phyloP scores from a whole-genome alignment of 2,329 filamentous ascomycete species.

The Pseudocercospora musae region DNA sequence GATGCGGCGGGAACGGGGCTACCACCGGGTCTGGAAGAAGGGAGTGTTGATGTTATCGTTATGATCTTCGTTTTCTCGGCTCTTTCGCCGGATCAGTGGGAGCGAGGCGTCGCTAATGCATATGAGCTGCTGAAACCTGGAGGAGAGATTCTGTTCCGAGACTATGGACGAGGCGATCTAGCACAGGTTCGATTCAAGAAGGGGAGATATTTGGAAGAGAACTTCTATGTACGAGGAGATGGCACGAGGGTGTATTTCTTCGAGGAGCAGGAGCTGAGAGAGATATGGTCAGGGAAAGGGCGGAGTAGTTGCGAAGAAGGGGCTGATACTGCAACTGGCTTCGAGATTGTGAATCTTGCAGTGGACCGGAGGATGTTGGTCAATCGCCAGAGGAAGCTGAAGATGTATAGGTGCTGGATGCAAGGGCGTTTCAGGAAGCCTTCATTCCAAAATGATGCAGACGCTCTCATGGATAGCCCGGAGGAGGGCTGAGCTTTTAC shows the following conservation, averaged over 20 bases:
- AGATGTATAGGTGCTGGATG: constrained; percentile 99
- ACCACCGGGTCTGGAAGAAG: constrained; percentile 72
- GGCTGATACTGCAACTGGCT: constrained; percentile 20
- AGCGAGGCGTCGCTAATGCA: constrained; percentile 75
- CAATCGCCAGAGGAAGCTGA: constrained; percentile 83
- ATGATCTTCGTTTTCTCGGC: constrained; percentile 98
- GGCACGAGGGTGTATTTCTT: constrained; percentile 98
- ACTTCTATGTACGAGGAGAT: constrained; percentile 94
- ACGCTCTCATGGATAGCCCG: too few species aligned
- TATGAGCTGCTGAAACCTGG: constrained; percentile 82
- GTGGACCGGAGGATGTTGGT: constrained; percentile 86
- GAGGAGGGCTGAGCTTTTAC: too few species aligned
- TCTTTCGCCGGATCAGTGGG: constrained; percentile 80
- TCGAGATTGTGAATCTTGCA: constrained; percentile 75
- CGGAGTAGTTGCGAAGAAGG: background rate
- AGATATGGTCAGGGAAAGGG: constrained; percentile 66
- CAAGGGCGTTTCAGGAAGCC: constrained; percentile 76
- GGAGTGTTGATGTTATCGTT: constrained; percentile 84
- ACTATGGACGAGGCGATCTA: constrained; percentile 92
- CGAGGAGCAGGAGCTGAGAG: constrained; percentile 73
- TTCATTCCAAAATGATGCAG: background rate
- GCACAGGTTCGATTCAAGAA: constrained; percentile 98
- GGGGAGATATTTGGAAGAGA: constrained; percentile 88
- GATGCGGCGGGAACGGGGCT: constrained; percentile 69
- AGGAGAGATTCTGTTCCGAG: constrained; percentile 89